These are phyloP conservation scores for Aurantiochytrium sp. DNA, from an alignment of 108 stramenopile species.

Conservation along the genomic window DNA sequence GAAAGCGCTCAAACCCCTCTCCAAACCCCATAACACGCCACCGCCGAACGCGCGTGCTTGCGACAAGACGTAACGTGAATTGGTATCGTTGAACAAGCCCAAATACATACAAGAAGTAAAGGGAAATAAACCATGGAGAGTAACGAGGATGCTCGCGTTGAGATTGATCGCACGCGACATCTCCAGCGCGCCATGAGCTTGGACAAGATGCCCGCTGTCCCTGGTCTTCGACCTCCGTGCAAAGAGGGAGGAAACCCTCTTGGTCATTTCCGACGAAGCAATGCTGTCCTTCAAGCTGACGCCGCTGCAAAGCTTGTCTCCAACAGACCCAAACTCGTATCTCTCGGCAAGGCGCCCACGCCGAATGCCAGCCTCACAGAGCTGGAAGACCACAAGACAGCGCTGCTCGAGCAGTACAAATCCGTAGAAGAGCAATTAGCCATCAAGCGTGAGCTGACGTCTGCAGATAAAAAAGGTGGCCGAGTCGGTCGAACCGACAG, in stretches of 20 bases:
- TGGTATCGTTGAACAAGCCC: no score
- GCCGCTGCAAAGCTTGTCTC: background rate
- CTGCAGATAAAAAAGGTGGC: background rate
- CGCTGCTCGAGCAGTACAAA: background rate
- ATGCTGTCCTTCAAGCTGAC: background rate
- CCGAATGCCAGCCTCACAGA: background rate
- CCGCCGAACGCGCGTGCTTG: no score
- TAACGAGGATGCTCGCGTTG: background rate
- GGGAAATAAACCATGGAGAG: background rate
- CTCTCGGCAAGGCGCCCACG: background rate
- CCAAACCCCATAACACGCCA: no score
- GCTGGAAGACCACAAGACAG: background rate
- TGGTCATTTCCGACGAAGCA: background rate
- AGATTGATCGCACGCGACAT: background rate
- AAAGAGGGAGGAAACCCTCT: background rate
- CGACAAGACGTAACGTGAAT: no score
- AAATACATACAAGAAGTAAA: no score
- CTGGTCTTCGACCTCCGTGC: background rate
- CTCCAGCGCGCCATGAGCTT: conserved; percentile 5
- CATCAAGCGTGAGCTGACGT: background rate
- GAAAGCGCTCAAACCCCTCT: no score
- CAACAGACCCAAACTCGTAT: background rate
- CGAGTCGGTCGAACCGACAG: background rate
- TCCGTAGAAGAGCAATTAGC: background rate
- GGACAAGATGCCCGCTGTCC: background rate